Evolutionary conservation across 441 rosid species (phyloP), one percentile per base, ranked within the genome.

Genomic region (Biscutella laevigata): DNA sequence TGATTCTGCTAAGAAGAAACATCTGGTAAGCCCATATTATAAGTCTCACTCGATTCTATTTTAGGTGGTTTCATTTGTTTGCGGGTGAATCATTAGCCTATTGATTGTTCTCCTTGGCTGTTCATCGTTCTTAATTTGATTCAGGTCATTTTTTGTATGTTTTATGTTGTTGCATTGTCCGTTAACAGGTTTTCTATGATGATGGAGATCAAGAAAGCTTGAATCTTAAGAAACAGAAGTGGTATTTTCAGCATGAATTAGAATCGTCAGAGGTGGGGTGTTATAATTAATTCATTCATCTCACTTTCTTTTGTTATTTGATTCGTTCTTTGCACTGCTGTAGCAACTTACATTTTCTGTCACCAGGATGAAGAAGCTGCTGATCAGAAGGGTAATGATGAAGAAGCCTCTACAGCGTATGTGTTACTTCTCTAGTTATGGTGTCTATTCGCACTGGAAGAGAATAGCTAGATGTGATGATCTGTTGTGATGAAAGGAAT

Each of bases 201-300:
- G 99, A 90, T 52, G 98, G 98, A 7, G 99, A 87, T 27, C 54
- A 52, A 71, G 98, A 94, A 69, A 53, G 15, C 20, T 71, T 94
- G 59, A 42, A 64, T 75, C 78, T 94, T 41, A 77, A 70, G 64
- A 78, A 11, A 64, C 68, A 94, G 71, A 87, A 46, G 64, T 87
- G 91, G 91, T 68, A 57, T 65, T 25, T 74, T 11, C 53, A 78
- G 64, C 71, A 71, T 25, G 68, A 68, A 49, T 45, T 78, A 35
- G 70, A 49, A 35, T 67, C 41, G 3, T 50, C 81, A 43, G 70
- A 76, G 84, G 95, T 82, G 53, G 44, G 70, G 49, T 39, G 19
- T 46, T 64, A 5, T 34, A 0, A 16, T n/a, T n/a, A n/a, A n/a
- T 12, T 38, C 44, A 20, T 39, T 42, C 9, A 39, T 54, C 47